Conservation (phyloP, 2,329 filamentous ascomycete genomes). For the Fonsecaea monophora region DNA sequence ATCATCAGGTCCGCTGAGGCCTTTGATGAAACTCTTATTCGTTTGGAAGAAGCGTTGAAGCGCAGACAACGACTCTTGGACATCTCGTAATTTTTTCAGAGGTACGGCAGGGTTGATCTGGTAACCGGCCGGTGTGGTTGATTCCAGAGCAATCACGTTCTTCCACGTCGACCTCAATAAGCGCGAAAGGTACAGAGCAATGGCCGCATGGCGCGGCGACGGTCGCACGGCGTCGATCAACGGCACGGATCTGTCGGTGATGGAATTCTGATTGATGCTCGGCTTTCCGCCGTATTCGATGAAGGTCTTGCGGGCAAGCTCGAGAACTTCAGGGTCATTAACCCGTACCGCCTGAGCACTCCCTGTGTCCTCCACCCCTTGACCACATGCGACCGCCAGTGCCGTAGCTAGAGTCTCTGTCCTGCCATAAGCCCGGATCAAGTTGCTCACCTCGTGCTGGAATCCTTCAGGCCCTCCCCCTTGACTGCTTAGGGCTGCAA, state of each 20-base stretch:
- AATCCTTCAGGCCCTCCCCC: conserved; percentile 78
- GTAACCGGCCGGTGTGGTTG: conserved; percentile 63
- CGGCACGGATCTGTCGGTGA: conserved; percentile 64
- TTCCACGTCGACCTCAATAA: conserved; percentile 92
- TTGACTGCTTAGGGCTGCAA: conserved; percentile 79
- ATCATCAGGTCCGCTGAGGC: conserved; percentile 87
- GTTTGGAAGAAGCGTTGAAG: conserved; percentile 80
- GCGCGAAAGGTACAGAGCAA: conserved; percentile 85
- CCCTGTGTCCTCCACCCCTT: conserved; percentile 78
- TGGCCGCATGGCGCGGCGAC: conserved; percentile 86
- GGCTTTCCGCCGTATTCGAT: conserved; percentile 92
- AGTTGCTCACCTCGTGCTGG: conserved; percentile 80
- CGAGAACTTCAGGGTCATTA: conserved; percentile 83
- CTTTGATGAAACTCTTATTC: conserved; percentile 93
- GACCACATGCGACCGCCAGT: conserved; percentile 91
- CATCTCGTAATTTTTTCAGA: conserved; percentile 70
- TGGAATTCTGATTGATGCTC: conserved; percentile 77
- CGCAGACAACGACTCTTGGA: conserved; percentile 81
- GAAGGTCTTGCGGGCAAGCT: conserved; percentile 83
- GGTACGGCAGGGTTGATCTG: conserved; percentile 71
- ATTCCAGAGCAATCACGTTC: conserved; percentile 70
- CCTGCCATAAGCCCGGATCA: conserved; percentile 84
- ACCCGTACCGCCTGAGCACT: conserved; percentile 73
- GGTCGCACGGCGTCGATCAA: conserved; percentile 83
- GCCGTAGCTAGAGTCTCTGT: conserved; percentile 89